Conservation (phyloP, 371 early-diverging fungal genomes). For the Mortierella sp. region DNA sequence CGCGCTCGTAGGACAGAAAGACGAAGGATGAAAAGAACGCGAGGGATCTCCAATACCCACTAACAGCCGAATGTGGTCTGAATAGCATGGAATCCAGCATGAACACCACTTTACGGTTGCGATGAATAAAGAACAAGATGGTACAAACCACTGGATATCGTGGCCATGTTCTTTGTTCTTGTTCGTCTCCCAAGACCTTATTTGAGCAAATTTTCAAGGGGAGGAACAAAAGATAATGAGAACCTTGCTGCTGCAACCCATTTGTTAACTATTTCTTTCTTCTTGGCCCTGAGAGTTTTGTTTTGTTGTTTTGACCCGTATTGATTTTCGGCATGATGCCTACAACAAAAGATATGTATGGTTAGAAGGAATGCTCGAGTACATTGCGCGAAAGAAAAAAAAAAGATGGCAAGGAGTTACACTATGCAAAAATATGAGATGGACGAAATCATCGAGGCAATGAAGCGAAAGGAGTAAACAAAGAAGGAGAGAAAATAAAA, state of each 20-base stretch:
- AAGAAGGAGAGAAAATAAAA: neutral
- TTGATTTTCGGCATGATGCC: neutral
- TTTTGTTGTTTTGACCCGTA: neutral
- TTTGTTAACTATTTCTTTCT: no score
- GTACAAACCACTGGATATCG: neutral
- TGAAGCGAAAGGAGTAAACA: no score
- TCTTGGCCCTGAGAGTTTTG: no score
- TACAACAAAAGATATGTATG: neutral
- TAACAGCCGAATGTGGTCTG: neutral
- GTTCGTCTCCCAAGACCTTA: neutral
- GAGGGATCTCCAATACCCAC: neutral
- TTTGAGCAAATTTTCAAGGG: neutral
- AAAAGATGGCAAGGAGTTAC: neutral
- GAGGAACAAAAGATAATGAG: neutral
- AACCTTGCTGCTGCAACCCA: no score
- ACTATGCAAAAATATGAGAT: neutral
- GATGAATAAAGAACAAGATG: neutral
- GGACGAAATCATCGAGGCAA: no score
- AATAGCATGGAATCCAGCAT: neutral
- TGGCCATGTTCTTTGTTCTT: neutral
- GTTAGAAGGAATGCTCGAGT: neutral
- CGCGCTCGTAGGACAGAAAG: neutral
- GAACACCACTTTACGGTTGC: neutral
- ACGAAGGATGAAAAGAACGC: neutral
- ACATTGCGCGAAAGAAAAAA: no score